These are phyloP conservation scores for Globisporangium heterothallicum DNA, from an alignment of 352 stramenopile genomes.

Conservation along the genomic window DNA sequence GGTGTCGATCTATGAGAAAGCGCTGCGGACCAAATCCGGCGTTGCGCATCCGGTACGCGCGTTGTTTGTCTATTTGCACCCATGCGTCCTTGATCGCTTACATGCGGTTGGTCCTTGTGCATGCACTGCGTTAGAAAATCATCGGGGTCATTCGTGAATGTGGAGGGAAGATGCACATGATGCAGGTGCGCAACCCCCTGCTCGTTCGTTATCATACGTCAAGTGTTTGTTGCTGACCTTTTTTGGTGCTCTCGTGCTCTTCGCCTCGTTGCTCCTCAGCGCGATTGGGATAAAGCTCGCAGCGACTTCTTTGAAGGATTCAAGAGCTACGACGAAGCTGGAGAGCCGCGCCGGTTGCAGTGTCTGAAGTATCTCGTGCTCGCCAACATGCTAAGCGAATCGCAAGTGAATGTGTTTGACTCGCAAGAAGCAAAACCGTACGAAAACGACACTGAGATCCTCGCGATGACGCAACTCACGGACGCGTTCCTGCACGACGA, in stretches of 20 bases:
- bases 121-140: conserved; percentile 78
- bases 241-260: neutral
- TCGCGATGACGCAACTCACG: conserved; percentile 94
- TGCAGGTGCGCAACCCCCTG: conserved; percentile 39
- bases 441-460: conserved; percentile 94
- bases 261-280: conserved; percentile 17
- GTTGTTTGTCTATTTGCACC: neutral
- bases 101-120: too few relatives aligned
- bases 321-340: conserved; percentile 96
- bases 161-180: conserved; percentile 96
- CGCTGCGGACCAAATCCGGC: conserved; percentile 83
- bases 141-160: conserved; percentile 94
- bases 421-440: conserved; percentile 90
- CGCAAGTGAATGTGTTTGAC: conserved; percentile 94
- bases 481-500: conserved; percentile 93
- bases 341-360: conserved; percentile 86
- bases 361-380: conserved; percentile 95
- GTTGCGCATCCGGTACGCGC: conserved; percentile 79
- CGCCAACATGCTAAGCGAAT: conserved; percentile 93
- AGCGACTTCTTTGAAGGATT: conserved; percentile 95
- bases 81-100: too few relatives aligned
- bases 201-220: neutral
- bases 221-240: neutral
- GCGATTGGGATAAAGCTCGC: conserved; percentile 90
- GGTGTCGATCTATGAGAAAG: conserved; percentile 90